Evolutionary conservation across 106 monocot species (phyloP).

Genomic region (Dendrobium huoshanense): DNA sequence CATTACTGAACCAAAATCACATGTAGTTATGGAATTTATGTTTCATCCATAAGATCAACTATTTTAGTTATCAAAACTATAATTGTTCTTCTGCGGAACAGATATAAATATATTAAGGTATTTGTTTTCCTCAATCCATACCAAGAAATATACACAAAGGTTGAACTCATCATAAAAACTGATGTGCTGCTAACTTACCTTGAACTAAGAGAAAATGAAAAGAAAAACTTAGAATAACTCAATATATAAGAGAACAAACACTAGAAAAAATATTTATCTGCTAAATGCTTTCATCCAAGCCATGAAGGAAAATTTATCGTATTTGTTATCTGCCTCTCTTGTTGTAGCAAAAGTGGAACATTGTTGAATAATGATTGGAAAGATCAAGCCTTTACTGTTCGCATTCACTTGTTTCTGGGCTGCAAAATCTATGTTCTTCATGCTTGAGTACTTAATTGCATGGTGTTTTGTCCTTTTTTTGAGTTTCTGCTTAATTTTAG

Average conservation of each 20-base stretch:
- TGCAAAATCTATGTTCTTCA: neutral
- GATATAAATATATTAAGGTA: neutral
- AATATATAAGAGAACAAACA: too few relatives aligned
- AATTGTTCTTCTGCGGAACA: neutral
- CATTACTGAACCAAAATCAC: neutral
- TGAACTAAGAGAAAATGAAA: too few relatives aligned
- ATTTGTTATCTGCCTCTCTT: too few relatives aligned
- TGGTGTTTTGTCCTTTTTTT: neutral
- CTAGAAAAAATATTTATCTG: too few relatives aligned
- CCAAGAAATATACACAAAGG: too few relatives aligned
- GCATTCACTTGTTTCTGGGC: neutral
- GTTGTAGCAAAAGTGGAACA: too few relatives aligned
- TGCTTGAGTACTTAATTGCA: neutral
- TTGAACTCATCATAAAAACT: too few relatives aligned
- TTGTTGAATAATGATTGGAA: neutral
- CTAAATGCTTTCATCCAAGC: too few relatives aligned
- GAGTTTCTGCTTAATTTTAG: conserved; percentile 1
- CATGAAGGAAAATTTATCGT: too few relatives aligned
- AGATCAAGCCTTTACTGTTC: neutral
- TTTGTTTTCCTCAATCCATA: neutral
- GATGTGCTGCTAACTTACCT: too few relatives aligned
- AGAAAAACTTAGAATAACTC: too few relatives aligned
- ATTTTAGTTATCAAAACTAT: neutral
- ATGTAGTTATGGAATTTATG: neutral
- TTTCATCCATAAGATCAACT: neutral